These are phyloP conservation scores for Fagus sylvatica DNA, from an alignment of 306 rosid species.

Conservation along the genomic window DNA sequence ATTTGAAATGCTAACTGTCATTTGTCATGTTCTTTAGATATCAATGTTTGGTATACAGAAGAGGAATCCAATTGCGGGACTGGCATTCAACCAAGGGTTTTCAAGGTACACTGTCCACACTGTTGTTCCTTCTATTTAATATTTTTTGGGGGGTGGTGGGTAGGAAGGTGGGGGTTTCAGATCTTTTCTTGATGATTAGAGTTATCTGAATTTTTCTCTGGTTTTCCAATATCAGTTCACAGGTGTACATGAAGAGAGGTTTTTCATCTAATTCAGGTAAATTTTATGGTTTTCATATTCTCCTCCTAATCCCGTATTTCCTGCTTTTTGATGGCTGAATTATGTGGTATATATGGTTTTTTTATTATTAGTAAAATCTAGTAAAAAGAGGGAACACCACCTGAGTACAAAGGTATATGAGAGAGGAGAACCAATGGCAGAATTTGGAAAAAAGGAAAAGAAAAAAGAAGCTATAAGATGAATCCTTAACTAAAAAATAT, in stretches of 20 bases:
- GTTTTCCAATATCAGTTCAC: slow-evolving; percentile 43
- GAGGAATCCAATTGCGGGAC: slow-evolving; percentile 42
- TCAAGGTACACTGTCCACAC: slow-evolving; percentile 47
- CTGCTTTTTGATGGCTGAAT: too few species aligned
- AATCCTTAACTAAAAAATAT: too few species aligned
- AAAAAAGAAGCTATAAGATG: too few species aligned
- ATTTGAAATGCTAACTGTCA: not conserved
- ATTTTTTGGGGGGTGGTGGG: not conserved
- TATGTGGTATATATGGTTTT: too few species aligned
- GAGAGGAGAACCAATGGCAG: too few species aligned
- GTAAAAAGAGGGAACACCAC: too few species aligned
- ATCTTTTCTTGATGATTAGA: slow-evolving; percentile 1
- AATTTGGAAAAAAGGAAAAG: too few species aligned
- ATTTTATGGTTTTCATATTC: slow-evolving; percentile 3
- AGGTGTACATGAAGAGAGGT: slow-evolving; percentile 56
- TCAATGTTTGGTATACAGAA: slow-evolving; percentile 39
- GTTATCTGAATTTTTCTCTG: slow-evolving; percentile 26
- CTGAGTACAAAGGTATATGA: too few species aligned
- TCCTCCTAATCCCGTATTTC: not conserved
- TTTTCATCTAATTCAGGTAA: slow-evolving; percentile 88
- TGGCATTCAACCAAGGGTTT: slow-evolving; percentile 35
- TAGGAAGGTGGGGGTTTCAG: not conserved
- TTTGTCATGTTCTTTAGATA: slow-evolving; percentile 32
- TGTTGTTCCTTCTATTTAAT: slow-evolving; percentile 13
- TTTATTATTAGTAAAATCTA: too few species aligned